Conservation (phyloP, 1,284 basidiomycete species). For the Cutaneotrichosporon sp. region DNA sequence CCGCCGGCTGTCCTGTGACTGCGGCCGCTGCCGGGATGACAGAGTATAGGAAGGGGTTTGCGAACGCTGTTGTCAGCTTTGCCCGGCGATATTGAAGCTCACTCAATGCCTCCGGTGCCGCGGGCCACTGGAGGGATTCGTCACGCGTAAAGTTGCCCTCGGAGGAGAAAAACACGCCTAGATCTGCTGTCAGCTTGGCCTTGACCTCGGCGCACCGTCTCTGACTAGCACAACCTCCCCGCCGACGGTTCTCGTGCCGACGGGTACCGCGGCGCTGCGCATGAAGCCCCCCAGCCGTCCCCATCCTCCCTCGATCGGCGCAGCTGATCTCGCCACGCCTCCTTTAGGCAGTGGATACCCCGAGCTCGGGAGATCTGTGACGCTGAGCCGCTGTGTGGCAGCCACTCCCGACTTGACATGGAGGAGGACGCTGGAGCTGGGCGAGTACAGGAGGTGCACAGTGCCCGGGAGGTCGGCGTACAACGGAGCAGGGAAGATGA, state of each 20-base stretch:
- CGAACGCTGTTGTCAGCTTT: slow-evolving; percentile 55
- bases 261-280: slow-evolving; percentile 60
- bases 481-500: slow-evolving; percentile 38
- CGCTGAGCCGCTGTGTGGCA: slow-evolving; percentile 59
- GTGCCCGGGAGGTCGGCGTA: slow-evolving; percentile 38
- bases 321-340: not conserved
- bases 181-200: slow-evolving; percentile 52
- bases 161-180: slow-evolving; percentile 65
- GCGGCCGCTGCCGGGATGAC: slow-evolving; percentile 56
- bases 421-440: slow-evolving; percentile 67
- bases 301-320: slow-evolving; percentile 2
- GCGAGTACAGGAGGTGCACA: slow-evolving; percentile 62
- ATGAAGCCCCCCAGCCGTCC: slow-evolving; percentile 9
- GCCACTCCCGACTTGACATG: slow-evolving; percentile 55
- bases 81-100: slow-evolving; percentile 18
- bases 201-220: slow-evolving; percentile 61
- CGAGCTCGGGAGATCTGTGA: slow-evolving; percentile 63
- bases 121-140: slow-evolving; percentile 67
- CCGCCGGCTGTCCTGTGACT: slow-evolving; percentile 20
- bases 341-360: slow-evolving; percentile 14
- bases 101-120: slow-evolving; percentile 76
- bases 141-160: slow-evolving; percentile 63
- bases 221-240: slow-evolving; percentile 69
- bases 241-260: slow-evolving; percentile 58
- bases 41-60: slow-evolving; percentile 80